Evolutionary conservation across 768 basidiomycete genomes (phyloP).

Genomic region (Tricholomella constricta): DNA sequence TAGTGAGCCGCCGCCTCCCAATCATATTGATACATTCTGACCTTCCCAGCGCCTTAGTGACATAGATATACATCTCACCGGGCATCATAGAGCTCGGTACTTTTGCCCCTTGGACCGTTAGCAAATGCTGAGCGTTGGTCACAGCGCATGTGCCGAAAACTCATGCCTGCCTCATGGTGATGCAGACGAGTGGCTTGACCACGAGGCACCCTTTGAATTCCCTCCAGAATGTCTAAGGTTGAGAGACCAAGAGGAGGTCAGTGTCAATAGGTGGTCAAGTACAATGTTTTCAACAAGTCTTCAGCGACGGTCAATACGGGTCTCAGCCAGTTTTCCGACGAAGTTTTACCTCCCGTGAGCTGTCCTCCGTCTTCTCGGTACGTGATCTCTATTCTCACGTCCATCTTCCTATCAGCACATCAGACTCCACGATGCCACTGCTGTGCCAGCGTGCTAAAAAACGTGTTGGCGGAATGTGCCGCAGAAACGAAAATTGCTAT

Average conservation of each 20-base stretch:
- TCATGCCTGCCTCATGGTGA: slow-evolving; percentile 5
- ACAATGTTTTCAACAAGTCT: neutral
- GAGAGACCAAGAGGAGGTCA: neutral
- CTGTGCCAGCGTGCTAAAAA: slow-evolving; percentile 3
- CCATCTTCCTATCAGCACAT: neutral
- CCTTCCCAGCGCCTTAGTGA: neutral
- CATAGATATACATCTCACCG: neutral
- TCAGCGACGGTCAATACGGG: neutral
- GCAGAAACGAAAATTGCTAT: slow-evolving; percentile 21
- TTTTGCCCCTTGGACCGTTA: neutral
- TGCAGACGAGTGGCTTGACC: neutral
- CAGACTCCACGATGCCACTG: too few species aligned
- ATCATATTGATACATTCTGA: neutral
- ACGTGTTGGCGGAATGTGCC: slow-evolving; percentile 32
- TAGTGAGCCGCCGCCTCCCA: neutral
- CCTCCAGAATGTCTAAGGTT: too few species aligned
- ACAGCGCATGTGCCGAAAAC: neutral
- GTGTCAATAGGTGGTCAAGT: neutral
- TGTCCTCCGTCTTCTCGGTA: neutral
- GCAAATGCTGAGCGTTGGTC: neutral
- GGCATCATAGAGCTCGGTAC: neutral
- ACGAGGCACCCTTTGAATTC: neutral
- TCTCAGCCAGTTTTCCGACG: too few species aligned
- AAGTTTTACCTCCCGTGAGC: too few species aligned
- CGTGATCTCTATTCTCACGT: neutral